Percentiles rank a stretch among this genome's conserved stretches.
Evolutionary conservation across 768 basidiomycete genomes (phyloP).

Genomic region (Hericium rajendrae): DNA sequence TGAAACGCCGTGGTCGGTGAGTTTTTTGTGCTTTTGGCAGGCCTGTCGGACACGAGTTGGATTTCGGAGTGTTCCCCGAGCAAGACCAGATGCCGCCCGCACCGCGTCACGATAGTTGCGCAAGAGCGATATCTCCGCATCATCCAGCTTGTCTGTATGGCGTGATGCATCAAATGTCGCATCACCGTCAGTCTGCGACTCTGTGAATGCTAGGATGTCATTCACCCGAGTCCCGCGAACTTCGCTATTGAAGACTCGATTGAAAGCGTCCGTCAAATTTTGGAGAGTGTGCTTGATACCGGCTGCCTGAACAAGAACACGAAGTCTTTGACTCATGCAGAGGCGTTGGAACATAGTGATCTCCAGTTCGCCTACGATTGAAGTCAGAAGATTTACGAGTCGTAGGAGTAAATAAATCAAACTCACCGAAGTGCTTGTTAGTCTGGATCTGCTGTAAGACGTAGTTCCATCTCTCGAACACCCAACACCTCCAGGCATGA

Average conservation of each 20-base stretch:
- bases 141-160: background rate
- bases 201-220: background rate
- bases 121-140: background rate
- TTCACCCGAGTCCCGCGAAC: background rate
- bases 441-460: constrained; percentile 21
- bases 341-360: constrained; percentile 19
- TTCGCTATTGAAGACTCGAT: background rate
- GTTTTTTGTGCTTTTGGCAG: background rate
- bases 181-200: background rate
- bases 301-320: background rate
- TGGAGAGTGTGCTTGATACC: background rate
- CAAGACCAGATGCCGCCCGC: background rate
- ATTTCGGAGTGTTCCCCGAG: background rate
- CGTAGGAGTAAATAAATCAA: background rate
- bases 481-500: constrained; percentile 27
- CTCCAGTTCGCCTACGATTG: constrained; percentile 20
- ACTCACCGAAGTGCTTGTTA: constrained; percentile 23
- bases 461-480: constrained; percentile 27
- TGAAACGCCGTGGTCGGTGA: background rate
- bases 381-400: background rate
- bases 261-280: background rate
- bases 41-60: background rate
- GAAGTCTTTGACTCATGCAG: constrained; percentile 17
- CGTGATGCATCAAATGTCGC: background rate
- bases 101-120: background rate